phyloP scores from a whole-genome alignment of 2,329 filamentous ascomycete genomes.

The Macroventuria anomochaeta region DNA sequence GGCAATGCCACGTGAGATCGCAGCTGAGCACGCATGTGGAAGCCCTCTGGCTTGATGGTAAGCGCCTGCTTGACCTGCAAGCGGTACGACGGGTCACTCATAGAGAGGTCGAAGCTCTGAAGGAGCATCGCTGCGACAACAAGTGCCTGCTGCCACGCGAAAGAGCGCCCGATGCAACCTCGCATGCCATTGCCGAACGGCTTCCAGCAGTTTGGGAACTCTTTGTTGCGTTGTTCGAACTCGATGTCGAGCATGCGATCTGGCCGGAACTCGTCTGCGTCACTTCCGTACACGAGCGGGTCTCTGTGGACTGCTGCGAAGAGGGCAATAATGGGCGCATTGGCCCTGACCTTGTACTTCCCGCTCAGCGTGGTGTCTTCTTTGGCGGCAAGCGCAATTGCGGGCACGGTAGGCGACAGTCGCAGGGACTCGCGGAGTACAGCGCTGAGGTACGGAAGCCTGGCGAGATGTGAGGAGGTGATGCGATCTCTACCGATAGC shows the following conservation, averaged over 20 bases:
- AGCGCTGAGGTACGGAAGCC: slow-evolving; percentile 56
- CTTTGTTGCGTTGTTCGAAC: slow-evolving; percentile 20
- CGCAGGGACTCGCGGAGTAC: slow-evolving; percentile 60
- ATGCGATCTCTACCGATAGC: slow-evolving; percentile 56
- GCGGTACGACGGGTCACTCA: slow-evolving; percentile 48
- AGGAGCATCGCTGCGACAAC: slow-evolving; percentile 44
- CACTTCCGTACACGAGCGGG: slow-evolving; percentile 21
- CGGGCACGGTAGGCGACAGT: slow-evolving; percentile 58
- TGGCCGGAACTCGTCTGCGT: slow-evolving; percentile 27
- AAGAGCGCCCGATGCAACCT: slow-evolving; percentile 30
- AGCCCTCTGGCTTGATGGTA: slow-evolving; percentile 49
- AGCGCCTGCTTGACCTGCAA: slow-evolving; percentile 47
- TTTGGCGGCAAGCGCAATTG: slow-evolving; percentile 48
- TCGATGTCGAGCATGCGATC: slow-evolving; percentile 29
- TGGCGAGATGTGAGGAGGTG: slow-evolving; percentile 53
- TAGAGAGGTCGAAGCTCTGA: slow-evolving; percentile 47
- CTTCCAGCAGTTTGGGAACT: slow-evolving; percentile 16
- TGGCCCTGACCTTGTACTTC: slow-evolving; percentile 41
- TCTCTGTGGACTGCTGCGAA: slow-evolving; percentile 23
- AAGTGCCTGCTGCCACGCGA: slow-evolving; percentile 31
- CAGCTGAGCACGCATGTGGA: slow-evolving; percentile 41
- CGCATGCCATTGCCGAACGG: slow-evolving; percentile 32
- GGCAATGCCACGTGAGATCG: too few relatives aligned
- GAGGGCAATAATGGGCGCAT: slow-evolving; percentile 19
- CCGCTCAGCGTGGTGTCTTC: slow-evolving; percentile 31